A percentile compares a stretch with the other conserved stretches of the same genome.
Evolutionary conservation across 495 filamentous ascomycete genomes (phyloP).

Genomic region (Xylaria grammica): DNA sequence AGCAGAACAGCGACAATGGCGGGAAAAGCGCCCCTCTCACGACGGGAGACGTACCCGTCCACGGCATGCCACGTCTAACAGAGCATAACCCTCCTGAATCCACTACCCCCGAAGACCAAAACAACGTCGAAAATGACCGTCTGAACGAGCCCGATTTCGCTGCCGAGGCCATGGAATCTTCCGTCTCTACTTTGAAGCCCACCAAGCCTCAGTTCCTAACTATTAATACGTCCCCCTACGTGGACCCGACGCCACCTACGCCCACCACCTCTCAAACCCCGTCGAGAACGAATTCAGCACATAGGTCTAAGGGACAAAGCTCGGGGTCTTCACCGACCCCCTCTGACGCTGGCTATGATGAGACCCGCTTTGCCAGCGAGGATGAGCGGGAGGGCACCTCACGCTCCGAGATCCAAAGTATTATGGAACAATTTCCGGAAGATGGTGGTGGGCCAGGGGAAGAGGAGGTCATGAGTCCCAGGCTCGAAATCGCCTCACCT

Average conservation of each 20-base stretch:
- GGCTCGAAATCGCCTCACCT: conserved; percentile 73
- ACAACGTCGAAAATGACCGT: conserved; percentile 1
- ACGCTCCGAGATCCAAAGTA: conserved; percentile 88
- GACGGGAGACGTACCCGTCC: not conserved
- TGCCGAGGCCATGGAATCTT: conserved; percentile 56
- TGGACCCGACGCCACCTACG: conserved; percentile 68
- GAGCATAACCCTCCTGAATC: not conserved
- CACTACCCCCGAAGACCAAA: not conserved
- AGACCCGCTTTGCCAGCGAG: conserved; percentile 55
- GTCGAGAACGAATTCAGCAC: conserved; percentile 56
- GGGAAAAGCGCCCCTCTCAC: not conserved
- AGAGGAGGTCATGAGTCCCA: conserved; percentile 83
- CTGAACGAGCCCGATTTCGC: conserved; percentile 18
- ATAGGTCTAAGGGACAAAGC: conserved; percentile 35
- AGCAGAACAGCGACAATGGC: conserved; percentile 17
- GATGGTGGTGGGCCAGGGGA: conserved; percentile 67
- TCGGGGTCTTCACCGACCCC: conserved; percentile 60
- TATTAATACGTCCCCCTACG: conserved; percentile 54
- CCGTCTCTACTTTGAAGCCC: conserved; percentile 57
- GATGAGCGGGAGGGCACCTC: conserved; percentile 70
- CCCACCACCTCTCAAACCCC: conserved; percentile 54
- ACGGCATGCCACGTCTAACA: not conserved
- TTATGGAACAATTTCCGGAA: conserved; percentile 87
- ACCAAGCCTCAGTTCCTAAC: conserved; percentile 49
- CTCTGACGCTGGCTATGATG: conserved; percentile 59